These are phyloP conservation scores for Anastatica hierochuntica DNA, from an alignment of 345 rosid genomes.

Conservation along the genomic window DNA sequence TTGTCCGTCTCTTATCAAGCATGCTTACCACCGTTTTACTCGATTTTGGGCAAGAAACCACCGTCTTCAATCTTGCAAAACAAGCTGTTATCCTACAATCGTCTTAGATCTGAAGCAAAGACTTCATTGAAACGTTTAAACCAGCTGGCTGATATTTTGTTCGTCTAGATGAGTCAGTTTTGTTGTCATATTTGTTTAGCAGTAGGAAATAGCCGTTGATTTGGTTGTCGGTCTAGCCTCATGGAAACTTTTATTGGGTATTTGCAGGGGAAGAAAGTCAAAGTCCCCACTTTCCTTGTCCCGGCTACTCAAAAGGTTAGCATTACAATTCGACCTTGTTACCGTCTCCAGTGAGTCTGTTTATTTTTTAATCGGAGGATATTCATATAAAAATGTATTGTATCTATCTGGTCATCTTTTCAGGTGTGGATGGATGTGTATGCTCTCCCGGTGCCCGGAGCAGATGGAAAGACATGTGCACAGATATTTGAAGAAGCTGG, in stretches of 20 bases:
- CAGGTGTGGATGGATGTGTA: constrained; percentile 95
- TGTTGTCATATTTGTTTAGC: neutral
- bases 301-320: constrained; percentile 92
- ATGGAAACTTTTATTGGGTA: constrained; percentile 8
- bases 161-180: neutral
- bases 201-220: neutral
- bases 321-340: neutral
- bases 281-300: constrained; percentile 94
- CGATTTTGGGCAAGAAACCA: neutral
- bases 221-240: neutral
- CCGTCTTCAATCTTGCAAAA: neutral
- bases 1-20: neutral
- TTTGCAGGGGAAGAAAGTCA: constrained; percentile 73
- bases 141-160: neutral
- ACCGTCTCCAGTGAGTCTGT: neutral
- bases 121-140: neutral
- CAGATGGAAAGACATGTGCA: constrained; percentile 94
- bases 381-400: too few species aligned
- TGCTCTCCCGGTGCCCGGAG: constrained; percentile 79
- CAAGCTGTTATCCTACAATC: neutral
- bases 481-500: constrained; percentile 98
- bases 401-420: too few species aligned
- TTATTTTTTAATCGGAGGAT: neutral
- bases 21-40: neutral
- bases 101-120: neutral